Evolutionary conservation across 371 early-diverging fungal genomes (phyloP).

Genomic region (Apophysomyces sp.): DNA sequence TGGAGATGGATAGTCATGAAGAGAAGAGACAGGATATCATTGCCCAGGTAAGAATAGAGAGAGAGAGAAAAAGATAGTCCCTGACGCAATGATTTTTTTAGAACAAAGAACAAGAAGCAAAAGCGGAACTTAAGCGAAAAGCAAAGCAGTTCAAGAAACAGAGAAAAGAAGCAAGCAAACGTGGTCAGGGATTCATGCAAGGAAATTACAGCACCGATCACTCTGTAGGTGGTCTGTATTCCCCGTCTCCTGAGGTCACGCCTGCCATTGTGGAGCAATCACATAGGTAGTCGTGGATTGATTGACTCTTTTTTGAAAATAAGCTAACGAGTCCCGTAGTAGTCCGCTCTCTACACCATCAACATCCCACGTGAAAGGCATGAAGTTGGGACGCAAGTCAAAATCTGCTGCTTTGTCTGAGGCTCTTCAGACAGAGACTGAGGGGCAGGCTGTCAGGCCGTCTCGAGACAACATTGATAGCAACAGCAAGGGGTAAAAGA

Average conservation of each 20-base stretch:
- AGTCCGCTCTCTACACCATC: slow-evolving; percentile 13
- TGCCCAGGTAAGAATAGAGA: slow-evolving; percentile 58
- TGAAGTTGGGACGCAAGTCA: slow-evolving; percentile 87
- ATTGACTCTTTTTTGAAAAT: slow-evolving; percentile 16
- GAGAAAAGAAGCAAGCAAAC: slow-evolving; percentile 75
- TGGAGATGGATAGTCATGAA: slow-evolving; percentile 94
- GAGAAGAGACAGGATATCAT: slow-evolving; percentile 94
- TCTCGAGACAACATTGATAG: slow-evolving; percentile 10
- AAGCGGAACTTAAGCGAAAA: slow-evolving; percentile 86
- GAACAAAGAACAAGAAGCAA: slow-evolving; percentile 95
- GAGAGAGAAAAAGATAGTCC: neutral
- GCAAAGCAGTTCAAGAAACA: slow-evolving; percentile 87
- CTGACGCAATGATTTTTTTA: slow-evolving; percentile 15
- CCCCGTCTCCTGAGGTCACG: slow-evolving; percentile 40
- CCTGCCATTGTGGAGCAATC: too few relatives aligned
- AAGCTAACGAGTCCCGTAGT: neutral
- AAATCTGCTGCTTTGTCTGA: slow-evolving; percentile 72
- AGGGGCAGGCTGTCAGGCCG: slow-evolving; percentile 20
- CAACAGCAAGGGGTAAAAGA: slow-evolving; percentile 10
- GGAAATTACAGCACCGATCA: slow-evolving; percentile 35
- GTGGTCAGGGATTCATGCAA: slow-evolving; percentile 53
- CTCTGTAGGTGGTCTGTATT: slow-evolving; percentile 26
- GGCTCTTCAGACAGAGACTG: slow-evolving; percentile 73
- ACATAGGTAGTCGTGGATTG: slow-evolving; percentile 25
- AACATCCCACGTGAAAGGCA: slow-evolving; percentile 73